Percentiles rank a stretch among this genome's conserved stretches.
Conservation (phyloP, 1,139 yeast species). For the Meyerozyma sp. region DNA sequence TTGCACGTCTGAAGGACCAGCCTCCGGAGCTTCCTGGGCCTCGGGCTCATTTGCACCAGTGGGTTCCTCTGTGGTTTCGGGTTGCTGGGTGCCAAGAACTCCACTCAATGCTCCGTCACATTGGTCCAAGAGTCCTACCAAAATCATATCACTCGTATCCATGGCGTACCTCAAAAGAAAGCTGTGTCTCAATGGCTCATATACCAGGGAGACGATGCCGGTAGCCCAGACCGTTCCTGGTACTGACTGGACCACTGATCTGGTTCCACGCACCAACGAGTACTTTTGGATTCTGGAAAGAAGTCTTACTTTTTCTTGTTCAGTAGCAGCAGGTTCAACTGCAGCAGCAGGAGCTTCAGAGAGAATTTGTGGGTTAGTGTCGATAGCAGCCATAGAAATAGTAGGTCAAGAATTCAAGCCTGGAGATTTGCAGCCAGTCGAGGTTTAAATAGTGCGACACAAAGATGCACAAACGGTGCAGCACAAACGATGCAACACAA, state of each 20-base stretch:
- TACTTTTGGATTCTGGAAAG: not conserved
- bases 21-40: not conserved
- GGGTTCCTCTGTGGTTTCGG: not conserved
- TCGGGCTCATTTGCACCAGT: not conserved
- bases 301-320: not conserved
- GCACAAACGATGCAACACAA: too few relatives aligned
- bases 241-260: not conserved
- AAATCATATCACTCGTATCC: not conserved
- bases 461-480: not conserved
- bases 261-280: not conserved
- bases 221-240: slow-evolving; percentile 1
- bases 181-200: not conserved
- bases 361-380: not conserved
- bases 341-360: not conserved
- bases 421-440: not conserved
- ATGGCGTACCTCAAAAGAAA: not conserved
- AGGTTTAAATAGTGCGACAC: not conserved
- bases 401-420: not conserved
- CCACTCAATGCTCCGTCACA: not conserved
- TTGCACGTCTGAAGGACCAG: not conserved
- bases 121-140: not conserved
- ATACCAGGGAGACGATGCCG: not conserved
- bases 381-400: not conserved
- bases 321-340: not conserved
- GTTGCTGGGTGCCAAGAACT: not conserved